Evolutionary conservation across 139 green algal genomes (phyloP), one percentile per base, ranked within the genome.

Genomic region (Coccomyxa sp.): DNA sequence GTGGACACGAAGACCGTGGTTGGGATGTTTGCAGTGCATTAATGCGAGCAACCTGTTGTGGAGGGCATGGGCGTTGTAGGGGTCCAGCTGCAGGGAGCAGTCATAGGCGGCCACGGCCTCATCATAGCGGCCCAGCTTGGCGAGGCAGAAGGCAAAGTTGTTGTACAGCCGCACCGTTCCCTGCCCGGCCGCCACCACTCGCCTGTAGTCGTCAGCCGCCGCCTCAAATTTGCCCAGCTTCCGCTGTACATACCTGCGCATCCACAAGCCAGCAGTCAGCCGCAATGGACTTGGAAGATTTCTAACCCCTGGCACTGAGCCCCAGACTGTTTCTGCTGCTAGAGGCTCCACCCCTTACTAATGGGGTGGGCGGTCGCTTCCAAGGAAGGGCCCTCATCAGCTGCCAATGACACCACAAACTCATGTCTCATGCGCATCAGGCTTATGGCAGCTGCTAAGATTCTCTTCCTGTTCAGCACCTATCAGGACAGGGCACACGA

Each of bases 111-210:
- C 51, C 23, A 95, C 83, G 0, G 93, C 93, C 66, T 93, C 91
- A 9, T 82, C 67, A 68, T 92, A 97, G 27, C 83, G 82, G 3
- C 88, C 92, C 31, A 96, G 68, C 81, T 90, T 93, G 79, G 94
- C 94, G n/a, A 91, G 86, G 87, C 94, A 97, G 88, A 96, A 97
- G 7, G 88, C 94, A 27, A 31, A 38, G 71, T 77, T 77, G 71
- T 18, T 77, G 71, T 77, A 38, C 23, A 32, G 86, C 13, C 88
- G 86, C 9, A 88, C 81, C 23, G 79, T 91, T 82, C 38, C 63
- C 0, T 85, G 68, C 25, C 83, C 82, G 21, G 86, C 77, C 32
- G 81, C 32, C 31, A 96, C 75, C 10, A 91, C 90, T 11, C 71
- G 38, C 1, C 79, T 87, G 84, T 96, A 96, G 87, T 97, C 94